Evolutionary conservation across 179 eudicot genomes (phyloP).

Genomic region (Vitellaria paradoxa): DNA sequence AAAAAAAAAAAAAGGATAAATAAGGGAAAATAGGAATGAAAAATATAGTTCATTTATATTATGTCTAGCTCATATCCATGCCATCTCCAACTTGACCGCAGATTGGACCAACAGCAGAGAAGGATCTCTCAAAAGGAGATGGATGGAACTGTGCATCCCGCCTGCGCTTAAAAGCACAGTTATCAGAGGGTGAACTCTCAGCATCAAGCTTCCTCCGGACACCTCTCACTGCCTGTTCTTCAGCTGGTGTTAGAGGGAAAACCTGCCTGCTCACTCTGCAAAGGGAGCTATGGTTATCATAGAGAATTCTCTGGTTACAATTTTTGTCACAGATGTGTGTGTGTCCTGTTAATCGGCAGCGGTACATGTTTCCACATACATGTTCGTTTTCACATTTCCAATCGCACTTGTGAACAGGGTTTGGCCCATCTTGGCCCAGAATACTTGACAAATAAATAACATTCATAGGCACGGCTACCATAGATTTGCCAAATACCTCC

Average conservation of each 20-base stretch:
- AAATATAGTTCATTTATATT: slow-evolving; percentile 13
- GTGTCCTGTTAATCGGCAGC: slow-evolving; percentile 77
- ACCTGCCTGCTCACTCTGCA: slow-evolving; percentile 86
- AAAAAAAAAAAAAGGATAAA: neutral
- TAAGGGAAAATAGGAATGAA: neutral
- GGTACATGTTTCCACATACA: slow-evolving; percentile 84
- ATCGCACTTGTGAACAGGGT: slow-evolving; percentile 81
- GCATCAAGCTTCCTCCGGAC: slow-evolving; percentile 83
- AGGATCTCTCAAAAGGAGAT: slow-evolving; percentile 88
- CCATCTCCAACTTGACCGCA: slow-evolving; percentile 92
- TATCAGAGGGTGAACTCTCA: slow-evolving; percentile 48
- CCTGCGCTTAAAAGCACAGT: slow-evolving; percentile 79
- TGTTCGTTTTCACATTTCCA: slow-evolving; percentile 87
- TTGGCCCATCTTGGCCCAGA: slow-evolving; percentile 74
- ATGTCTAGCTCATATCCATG: slow-evolving; percentile 87
- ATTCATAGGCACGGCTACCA: slow-evolving; percentile 63
- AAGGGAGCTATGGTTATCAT: slow-evolving; percentile 81
- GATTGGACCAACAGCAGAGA: slow-evolving; percentile 75
- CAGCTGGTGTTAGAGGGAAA: slow-evolving; percentile 67
- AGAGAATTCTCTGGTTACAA: slow-evolving; percentile 90
- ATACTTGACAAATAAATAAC: slow-evolving; percentile 78
- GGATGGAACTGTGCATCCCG: slow-evolving; percentile 62
- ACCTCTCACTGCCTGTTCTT: slow-evolving; percentile 89
- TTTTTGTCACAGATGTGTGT: slow-evolving; percentile 95
- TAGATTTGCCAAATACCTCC: slow-evolving; percentile 75